phyloP scores from a whole-genome alignment of 148 eudicot species.

The Rheum nobile region DNA sequence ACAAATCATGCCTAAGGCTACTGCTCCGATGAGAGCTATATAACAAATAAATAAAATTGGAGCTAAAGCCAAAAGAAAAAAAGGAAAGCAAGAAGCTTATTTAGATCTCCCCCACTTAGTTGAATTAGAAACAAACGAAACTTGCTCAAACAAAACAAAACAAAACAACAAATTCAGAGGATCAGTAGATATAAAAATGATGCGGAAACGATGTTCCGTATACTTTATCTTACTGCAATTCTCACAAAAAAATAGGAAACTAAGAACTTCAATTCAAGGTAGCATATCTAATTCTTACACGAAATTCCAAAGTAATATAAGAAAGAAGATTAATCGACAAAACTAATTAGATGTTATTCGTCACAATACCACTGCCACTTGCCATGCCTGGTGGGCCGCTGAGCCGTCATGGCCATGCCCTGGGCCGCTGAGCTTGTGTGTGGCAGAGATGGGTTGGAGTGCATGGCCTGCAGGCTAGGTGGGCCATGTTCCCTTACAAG shows the following conservation, averaged over 20 bases:
- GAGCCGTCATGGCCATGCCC: no score
- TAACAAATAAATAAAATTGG: background rate
- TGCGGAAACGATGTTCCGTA: background rate
- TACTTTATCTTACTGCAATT: background rate
- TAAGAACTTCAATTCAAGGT: background rate
- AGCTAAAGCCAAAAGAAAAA: background rate
- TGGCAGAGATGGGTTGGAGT: no score
- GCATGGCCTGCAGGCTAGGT: no score
- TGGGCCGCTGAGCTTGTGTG: no score
- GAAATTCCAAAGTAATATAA: background rate
- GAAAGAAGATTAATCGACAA: background rate
- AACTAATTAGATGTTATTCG: background rate
- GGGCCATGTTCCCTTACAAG: no score
- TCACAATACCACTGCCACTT: background rate
- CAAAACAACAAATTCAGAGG: no score
- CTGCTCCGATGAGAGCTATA: conserved; percentile 37
- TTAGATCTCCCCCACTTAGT: background rate
- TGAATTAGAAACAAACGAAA: background rate
- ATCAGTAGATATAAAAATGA: background rate
- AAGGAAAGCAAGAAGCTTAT: background rate
- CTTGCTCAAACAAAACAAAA: background rate
- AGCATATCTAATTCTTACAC: background rate
- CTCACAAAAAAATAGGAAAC: background rate
- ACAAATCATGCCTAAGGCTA: conserved; percentile 23
- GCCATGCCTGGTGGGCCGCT: no score